A percentile compares a stretch with the other conserved stretches of the same genome.
These are phyloP conservation scores for Trichoderma erinaceum DNA, from an alignment of 495 filamentous ascomycete species.

Conservation along the genomic window DNA sequence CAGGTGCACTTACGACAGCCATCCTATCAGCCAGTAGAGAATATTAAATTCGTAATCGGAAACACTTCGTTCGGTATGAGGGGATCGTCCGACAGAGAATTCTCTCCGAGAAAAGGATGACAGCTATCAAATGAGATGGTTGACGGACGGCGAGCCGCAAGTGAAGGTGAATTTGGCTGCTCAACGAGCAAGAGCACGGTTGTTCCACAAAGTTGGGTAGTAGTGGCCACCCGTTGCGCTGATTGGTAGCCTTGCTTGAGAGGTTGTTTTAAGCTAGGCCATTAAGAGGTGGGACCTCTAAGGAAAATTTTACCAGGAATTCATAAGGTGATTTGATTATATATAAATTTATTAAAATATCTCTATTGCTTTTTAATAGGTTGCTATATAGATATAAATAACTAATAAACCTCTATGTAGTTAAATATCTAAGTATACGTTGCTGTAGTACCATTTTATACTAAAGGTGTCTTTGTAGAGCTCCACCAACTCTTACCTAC, in stretches of 20 bases:
- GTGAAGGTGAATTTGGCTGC: constrained; percentile 13
- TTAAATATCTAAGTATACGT: neutral
- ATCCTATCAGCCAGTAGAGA: neutral
- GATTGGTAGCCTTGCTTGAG: constrained; percentile 1
- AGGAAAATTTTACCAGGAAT: neutral
- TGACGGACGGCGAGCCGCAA: neutral
- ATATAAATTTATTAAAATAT: neutral
- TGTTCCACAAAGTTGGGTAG: neutral
- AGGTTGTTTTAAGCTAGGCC: neutral
- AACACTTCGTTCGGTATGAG: neutral
- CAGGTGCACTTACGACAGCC: constrained; percentile 11
- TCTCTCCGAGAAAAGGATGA: neutral
- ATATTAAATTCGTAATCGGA: neutral
- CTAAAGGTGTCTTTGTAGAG: no score
- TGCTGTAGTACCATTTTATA: no score
- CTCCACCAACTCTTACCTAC: neutral
- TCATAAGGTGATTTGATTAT: neutral
- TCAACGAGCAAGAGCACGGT: neutral
- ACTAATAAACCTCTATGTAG: no score
- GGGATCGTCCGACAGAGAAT: neutral
- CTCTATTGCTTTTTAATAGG: neutral
- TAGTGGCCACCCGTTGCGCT: neutral
- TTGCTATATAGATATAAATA: neutral
- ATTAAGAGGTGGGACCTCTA: neutral
- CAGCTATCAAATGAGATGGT: neutral